Evolutionary conservation across 441 rosid species (phyloP).

Genomic region (Brassica hybrid): DNA sequence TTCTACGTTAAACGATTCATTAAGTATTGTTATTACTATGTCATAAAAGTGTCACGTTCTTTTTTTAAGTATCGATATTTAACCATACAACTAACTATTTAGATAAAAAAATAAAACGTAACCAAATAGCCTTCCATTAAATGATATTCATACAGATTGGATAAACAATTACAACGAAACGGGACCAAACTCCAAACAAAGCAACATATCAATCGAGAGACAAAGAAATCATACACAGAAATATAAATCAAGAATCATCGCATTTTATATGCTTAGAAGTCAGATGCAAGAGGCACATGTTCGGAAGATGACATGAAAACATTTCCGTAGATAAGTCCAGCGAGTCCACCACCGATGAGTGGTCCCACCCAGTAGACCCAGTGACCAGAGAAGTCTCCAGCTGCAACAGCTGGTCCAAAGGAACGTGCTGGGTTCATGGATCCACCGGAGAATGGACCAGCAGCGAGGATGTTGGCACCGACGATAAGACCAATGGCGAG

Average conservation of each 20-base stretch:
- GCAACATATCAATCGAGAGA: constrained; percentile 13
- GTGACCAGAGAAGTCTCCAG: too few relatives aligned
- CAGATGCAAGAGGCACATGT: constrained; percentile 57
- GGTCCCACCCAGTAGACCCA: too few relatives aligned
- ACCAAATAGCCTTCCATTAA: constrained; percentile 1
- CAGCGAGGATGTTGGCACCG: constrained; percentile 93
- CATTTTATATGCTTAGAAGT: constrained; percentile 25
- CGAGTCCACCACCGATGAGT: too few relatives aligned
- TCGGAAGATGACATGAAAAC: constrained; percentile 60
- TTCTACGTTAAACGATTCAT: constrained; percentile 30
- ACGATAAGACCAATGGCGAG: constrained; percentile 90
- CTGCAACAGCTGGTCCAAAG: constrained; percentile 90
- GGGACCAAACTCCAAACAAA: neutral
- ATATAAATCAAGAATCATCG: constrained; percentile 24
- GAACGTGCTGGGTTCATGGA: constrained; percentile 99
- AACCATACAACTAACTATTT: constrained; percentile 5
- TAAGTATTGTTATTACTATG: neutral
- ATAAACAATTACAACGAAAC: constrained; percentile 22
- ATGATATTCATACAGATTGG: constrained; percentile 26
- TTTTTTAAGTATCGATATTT: neutral
- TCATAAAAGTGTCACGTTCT: too few relatives aligned
- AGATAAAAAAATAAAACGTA: neutral
- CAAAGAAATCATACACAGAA: constrained; percentile 19
- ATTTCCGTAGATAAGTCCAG: too few relatives aligned
- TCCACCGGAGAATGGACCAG: constrained; percentile 95